Conservation (phyloP, 805 yeast genomes). For the Candida vaughaniae region DNA sequence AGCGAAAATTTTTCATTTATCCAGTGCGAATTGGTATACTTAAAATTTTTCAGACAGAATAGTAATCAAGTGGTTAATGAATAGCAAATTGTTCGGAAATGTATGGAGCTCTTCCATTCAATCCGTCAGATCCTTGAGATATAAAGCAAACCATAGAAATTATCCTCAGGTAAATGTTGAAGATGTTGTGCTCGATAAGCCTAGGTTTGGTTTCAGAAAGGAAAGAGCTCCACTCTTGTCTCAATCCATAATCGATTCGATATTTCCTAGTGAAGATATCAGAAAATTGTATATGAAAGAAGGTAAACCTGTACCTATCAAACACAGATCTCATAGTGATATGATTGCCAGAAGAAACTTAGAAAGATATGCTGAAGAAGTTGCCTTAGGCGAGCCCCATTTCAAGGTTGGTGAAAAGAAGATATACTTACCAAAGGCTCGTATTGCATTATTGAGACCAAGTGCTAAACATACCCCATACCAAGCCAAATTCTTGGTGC, state of each 20-base stretch:
- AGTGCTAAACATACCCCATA: constrained; percentile 97
- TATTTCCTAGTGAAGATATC: constrained; percentile 39
- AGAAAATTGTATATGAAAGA: constrained; percentile 31
- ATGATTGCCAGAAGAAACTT: constrained; percentile 37
- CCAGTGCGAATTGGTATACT: background rate
- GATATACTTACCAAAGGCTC: constrained; percentile 82
- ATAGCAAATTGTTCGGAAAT: background rate
- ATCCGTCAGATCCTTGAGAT: constrained; percentile 19
- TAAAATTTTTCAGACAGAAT: too few relatives aligned
- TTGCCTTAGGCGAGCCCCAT: constrained; percentile 69
- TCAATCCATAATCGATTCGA: constrained; percentile 38
- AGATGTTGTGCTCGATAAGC: constrained; percentile 38
- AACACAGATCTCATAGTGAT: constrained; percentile 33
- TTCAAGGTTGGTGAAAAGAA: constrained; percentile 77
- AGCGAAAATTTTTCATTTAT: constrained; percentile 5
- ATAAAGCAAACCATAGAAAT: constrained; percentile 27
- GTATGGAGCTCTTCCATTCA: constrained; percentile 1
- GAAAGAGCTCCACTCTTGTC: constrained; percentile 39
- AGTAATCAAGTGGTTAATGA: too few relatives aligned
- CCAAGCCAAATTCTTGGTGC: constrained; percentile 95
- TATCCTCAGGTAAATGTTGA: constrained; percentile 41
- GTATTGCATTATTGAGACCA: constrained; percentile 78
- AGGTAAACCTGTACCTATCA: constrained; percentile 44
- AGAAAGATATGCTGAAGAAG: constrained; percentile 46
- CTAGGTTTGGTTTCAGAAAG: constrained; percentile 39